Conservation (phyloP, 2,329 filamentous ascomycete genomes). For the Arthrobotrys megalospora region DNA sequence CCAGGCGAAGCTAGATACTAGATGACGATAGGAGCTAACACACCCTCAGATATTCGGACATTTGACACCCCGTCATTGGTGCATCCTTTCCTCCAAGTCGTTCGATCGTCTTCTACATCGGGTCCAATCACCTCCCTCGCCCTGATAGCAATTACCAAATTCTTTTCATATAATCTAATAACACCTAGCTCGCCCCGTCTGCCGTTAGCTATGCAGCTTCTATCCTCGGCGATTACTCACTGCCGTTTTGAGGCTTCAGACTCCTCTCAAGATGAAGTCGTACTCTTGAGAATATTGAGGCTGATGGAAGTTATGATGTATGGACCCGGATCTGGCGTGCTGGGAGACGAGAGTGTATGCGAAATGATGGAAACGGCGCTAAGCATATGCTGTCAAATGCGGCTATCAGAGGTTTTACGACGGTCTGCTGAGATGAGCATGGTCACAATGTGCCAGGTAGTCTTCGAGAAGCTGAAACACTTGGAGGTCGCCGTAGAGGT, state of each 20-base stretch:
- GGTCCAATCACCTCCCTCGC: slow-evolving; percentile 96
- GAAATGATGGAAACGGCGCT: slow-evolving; percentile 99
- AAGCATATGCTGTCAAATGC: slow-evolving; percentile 95
- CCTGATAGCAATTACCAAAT: slow-evolving; percentile 93
- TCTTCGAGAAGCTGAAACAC: slow-evolving; percentile 92
- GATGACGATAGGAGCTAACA: slow-evolving; percentile 19
- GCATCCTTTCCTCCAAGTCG: slow-evolving; percentile 95
- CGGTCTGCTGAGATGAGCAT: slow-evolving; percentile 95
- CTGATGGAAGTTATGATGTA: slow-evolving; percentile 99
- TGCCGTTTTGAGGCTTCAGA: slow-evolving; percentile 98
- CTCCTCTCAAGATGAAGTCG: slow-evolving; percentile 93
- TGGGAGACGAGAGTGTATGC: slow-evolving; percentile 98
- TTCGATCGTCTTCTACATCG: slow-evolving; percentile 94
- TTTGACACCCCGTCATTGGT: slow-evolving; percentile 93
- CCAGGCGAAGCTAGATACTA: slow-evolving; percentile 49
- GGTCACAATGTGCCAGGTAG: slow-evolving; percentile 99
- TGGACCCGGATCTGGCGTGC: slow-evolving; percentile 87
- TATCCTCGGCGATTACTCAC: slow-evolving; percentile 95
- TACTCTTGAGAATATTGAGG: slow-evolving; percentile 92
- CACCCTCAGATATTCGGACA: slow-evolving; percentile 78
- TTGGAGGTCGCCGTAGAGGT: slow-evolving; percentile 78
- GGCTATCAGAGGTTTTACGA: slow-evolving; percentile 89
- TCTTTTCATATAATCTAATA: slow-evolving; percentile 94
- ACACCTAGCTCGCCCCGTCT: slow-evolving; percentile 87
- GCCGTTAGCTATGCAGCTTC: slow-evolving; percentile 89